Evolutionary conservation across 768 basidiomycete species (phyloP), one percentile per base, ranked within the genome.

Genomic region (Lentinula boryana): DNA sequence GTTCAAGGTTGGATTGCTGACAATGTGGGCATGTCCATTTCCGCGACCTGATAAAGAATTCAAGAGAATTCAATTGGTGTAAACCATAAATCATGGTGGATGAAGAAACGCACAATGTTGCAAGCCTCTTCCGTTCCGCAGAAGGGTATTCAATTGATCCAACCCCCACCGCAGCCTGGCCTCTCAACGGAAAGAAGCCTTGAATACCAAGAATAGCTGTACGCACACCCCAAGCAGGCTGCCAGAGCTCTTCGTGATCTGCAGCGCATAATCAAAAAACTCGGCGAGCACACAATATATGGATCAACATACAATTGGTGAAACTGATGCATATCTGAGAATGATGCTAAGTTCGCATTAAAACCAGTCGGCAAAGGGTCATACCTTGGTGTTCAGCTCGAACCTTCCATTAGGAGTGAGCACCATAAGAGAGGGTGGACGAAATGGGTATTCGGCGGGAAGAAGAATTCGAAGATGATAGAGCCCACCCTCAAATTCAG

Each of bases 241-340:
- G 95, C 96, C 96, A 98, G 35, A 92, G 80, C 66, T 98, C 96
- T 73, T 95, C 93, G 65, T 98, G 95, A 78, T 96, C 90, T 93
- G 67, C 49, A 23, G 18, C 43, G 41, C 4, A 12, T 46, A n/a
- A 18, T 21, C n/a, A 5, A 32, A 35, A 6, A 21, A 31, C 5
- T 18, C 4, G 16, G 8, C 7, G 36, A 18, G 23, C 5, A 53
- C 51, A 16, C 13, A 21, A 35, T 10, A 15, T 9, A 32, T 31
- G 53, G 8, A 54, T 31, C 16, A 36, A 78, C 88, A 58, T 67
- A 94, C 91, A 95, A 65, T 81, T 94, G 49, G 91, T 95, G 72
- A 94, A 95, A 70, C 91, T 94, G 68, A 95, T 93, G 71, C 93
- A 95, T 61, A 95, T 93, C 93, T 94, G 58, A 61, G 60, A 10